Percentiles rank a stretch among this genome's conserved stretches.
phyloP scores from a whole-genome alignment of 306 rosid species.

The Inga leiocalycina region DNA sequence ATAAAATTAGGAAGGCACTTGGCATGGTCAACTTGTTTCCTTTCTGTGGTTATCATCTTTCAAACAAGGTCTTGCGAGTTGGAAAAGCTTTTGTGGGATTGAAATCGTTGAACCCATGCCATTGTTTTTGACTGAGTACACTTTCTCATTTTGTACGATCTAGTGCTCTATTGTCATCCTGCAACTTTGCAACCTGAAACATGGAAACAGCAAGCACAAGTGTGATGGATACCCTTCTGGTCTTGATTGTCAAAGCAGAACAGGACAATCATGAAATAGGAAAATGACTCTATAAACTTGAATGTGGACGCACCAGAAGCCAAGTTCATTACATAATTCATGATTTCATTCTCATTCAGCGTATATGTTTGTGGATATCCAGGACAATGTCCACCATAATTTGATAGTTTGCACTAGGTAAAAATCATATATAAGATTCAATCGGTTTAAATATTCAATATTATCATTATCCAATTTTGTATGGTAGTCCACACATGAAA shows the following conservation, averaged over 20 bases:
- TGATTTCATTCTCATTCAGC: not conserved
- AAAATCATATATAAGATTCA: not conserved
- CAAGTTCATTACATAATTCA: constrained; percentile 15
- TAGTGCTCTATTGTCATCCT: constrained; percentile 80
- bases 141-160: constrained; percentile 41
- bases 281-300: constrained; percentile 14
- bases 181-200: constrained; percentile 77
- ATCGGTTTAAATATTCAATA: no score
- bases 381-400: not conserved
- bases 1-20: no score
- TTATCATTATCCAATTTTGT: no score
- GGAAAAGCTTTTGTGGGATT: no score
- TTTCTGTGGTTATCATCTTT: no score
- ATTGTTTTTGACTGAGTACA: no score
- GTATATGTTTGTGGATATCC: not conserved
- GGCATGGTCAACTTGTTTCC: no score
- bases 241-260: constrained; percentile 28
- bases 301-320: constrained; percentile 9
- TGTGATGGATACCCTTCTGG: constrained; percentile 10
- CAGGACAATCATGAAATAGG: constrained; percentile 3
- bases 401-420: not conserved
- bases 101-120: not conserved
- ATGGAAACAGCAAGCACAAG: constrained; percentile 25
- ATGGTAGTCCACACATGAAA: no score
- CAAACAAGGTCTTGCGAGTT: no score